These are phyloP conservation scores for Kwoniella sp. DNA, from an alignment of 768 basidiomycete genomes.

Conservation along the genomic window DNA sequence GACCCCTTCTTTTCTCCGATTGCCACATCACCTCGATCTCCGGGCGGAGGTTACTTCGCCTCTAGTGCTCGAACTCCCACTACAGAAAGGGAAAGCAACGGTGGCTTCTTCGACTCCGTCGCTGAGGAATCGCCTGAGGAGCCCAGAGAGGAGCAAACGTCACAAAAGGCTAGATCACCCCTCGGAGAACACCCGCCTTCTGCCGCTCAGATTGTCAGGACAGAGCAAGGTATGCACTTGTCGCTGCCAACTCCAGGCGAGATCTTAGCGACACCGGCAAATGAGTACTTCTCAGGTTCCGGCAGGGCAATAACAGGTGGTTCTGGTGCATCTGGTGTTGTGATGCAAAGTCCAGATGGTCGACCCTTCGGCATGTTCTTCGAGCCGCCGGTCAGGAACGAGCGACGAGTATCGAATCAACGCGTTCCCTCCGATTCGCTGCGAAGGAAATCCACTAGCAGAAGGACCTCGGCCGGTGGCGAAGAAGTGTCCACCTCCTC, in stretches of 20 bases:
- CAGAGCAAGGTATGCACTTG: conserved; percentile 32
- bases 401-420: conserved; percentile 25
- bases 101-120: conserved; percentile 44
- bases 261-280: conserved; percentile 47
- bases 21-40: conserved; percentile 83
- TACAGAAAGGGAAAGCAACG: conserved; percentile 2
- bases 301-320: conserved; percentile 60
- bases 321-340: conserved; percentile 75
- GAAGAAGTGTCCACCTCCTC: conserved; percentile 7
- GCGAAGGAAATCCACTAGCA: conserved; percentile 21
- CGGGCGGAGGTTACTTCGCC: conserved; percentile 62
- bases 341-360: conserved; percentile 91
- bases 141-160: conserved; percentile 1
- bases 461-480: conserved; percentile 27
- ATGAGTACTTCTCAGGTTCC: conserved; percentile 74
- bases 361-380: conserved; percentile 95
- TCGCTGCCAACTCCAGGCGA: conserved; percentile 47
- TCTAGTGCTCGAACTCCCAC: conserved; percentile 42
- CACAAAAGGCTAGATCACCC: conserved; percentile 33
- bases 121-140: conserved; percentile 31
- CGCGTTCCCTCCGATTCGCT: conserved; percentile 24
- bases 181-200: conserved; percentile 37
- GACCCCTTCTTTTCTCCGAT: conserved; percentile 94
- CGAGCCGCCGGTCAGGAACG: conserved; percentile 63
- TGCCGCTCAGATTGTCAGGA: conserved; percentile 31